Base-by-base conservation (phyloP, 164 flowering plant species). In the Tetrastigma voinierianum region DNA sequence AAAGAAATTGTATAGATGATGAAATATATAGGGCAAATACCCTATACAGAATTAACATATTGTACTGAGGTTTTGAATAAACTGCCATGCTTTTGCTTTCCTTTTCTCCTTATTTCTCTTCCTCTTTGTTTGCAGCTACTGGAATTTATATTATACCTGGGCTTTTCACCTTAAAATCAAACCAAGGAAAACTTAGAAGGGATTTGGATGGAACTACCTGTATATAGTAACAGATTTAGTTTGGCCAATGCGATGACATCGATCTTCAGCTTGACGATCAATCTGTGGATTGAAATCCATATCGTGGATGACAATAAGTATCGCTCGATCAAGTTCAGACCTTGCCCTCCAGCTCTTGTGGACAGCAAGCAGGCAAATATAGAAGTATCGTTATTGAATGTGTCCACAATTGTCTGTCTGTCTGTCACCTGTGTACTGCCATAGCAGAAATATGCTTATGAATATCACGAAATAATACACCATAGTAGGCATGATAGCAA, bases 251-350 rank as follows among this genome's bases (percentile, higher is more conserved):
- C 97, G 90, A 57, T 95, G 98, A 77, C 97, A 95, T 13, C 98
- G 91, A 62, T 91, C 98, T 76, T 95, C 97, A 21, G 98, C 98
- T 59, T 95, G 96, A 14, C 97, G 81, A 56, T 95, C 98, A 70
- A 95, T 87, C 76, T 95, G 98, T 43, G 97, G 98, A 71, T 95
- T 95, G 73, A 91, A 95, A 84, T 95, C 97, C 98, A 95, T 85
- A 81, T 95, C 96, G 76, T 95, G 98, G 61, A 95, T 91, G 70
- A 95, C 75, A 15, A 95, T 97, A 51, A 51, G 96, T 91, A 61
- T 95, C 98, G 98, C 98, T 68, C 98, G 96, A 46, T 87, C 78
- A 95, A 79, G 80, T 91, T 95, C 81, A 91, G 72, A 7, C 97
- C 98, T 71, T 95, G 98, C 12, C 98, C 98, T 21, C 97, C 97